phyloP scores from a whole-genome alignment of 2,329 filamentous ascomycete species.

The Aspergillus uvarum region DNA sequence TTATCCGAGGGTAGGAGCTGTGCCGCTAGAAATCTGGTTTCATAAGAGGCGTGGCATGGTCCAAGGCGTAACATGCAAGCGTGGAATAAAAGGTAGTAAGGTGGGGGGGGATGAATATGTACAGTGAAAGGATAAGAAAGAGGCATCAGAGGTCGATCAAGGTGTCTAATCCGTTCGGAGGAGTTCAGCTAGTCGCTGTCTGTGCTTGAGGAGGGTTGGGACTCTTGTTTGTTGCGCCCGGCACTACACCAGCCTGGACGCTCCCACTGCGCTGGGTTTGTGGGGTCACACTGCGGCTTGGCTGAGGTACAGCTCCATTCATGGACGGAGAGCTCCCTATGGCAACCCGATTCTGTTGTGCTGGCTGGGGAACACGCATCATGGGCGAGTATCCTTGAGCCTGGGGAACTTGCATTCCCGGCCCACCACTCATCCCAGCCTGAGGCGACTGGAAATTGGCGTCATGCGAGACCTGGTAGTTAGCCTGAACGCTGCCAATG shows the following conservation, averaged over 20 bases:
- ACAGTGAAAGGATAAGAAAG: slow-evolving; percentile 28
- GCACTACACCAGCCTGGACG: slow-evolving; percentile 39
- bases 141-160: not conserved
- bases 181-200: slow-evolving; percentile 36
- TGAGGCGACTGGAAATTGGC: slow-evolving; percentile 38
- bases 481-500: slow-evolving; percentile 41
- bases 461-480: slow-evolving; percentile 43
- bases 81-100: slow-evolving; percentile 20
- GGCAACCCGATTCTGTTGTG: slow-evolving; percentile 42
- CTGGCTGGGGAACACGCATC: slow-evolving; percentile 52
- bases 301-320: slow-evolving; percentile 43
- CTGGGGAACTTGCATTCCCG: slow-evolving; percentile 48
- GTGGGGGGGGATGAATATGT: slow-evolving; percentile 28
- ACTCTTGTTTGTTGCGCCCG: slow-evolving; percentile 40
- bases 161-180: not conserved
- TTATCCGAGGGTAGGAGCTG: not conserved
- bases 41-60: not conserved
- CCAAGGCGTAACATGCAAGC: not conserved
- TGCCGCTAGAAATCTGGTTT: not conserved
- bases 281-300: slow-evolving; percentile 48
- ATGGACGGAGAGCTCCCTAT: slow-evolving; percentile 46
- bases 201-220: slow-evolving; percentile 45
- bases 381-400: slow-evolving; percentile 54
- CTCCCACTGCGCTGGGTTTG: slow-evolving; percentile 48
- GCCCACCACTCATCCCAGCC: slow-evolving; percentile 34